These are phyloP conservation scores for Xylariomycetidae sp. DNA, from an alignment of 2,329 filamentous ascomycete species.

Conservation along the genomic window DNA sequence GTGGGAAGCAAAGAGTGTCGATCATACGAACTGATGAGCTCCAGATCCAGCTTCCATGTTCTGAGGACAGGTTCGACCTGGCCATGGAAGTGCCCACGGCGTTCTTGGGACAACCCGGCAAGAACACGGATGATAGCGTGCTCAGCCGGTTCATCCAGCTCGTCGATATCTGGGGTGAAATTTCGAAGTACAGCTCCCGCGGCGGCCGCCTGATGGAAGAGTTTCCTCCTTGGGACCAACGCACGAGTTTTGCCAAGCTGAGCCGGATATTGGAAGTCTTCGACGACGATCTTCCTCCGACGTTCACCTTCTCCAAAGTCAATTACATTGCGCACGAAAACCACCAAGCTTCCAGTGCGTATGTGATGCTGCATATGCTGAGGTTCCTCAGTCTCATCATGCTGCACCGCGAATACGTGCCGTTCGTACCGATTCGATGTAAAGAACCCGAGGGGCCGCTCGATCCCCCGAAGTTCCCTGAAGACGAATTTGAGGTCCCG, in stretches of 20 bases:
- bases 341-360: slow-evolving; percentile 56
- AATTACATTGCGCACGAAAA: slow-evolving; percentile 64
- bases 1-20: slow-evolving; percentile 54
- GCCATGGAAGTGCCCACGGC: slow-evolving; percentile 51
- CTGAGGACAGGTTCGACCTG: slow-evolving; percentile 58
- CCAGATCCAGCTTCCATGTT: slow-evolving; percentile 61
- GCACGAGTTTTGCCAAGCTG: slow-evolving; percentile 49
- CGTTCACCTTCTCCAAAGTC: slow-evolving; percentile 50
- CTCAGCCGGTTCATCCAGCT: slow-evolving; percentile 50
- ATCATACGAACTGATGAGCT: slow-evolving; percentile 55
- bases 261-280: slow-evolving; percentile 46
- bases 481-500: slow-evolving; percentile 41
- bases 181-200: slow-evolving; percentile 48
- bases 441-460: slow-evolving; percentile 46
- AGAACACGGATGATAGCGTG: slow-evolving; percentile 41
- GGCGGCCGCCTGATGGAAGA: slow-evolving; percentile 46
- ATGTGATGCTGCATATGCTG: slow-evolving; percentile 61
- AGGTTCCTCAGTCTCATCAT: slow-evolving; percentile 61
- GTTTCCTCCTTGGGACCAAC: slow-evolving; percentile 52
- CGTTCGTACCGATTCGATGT: slow-evolving; percentile 55
- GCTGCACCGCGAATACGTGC: slow-evolving; percentile 62
- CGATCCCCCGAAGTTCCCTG: slow-evolving; percentile 49
- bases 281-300: slow-evolving; percentile 45
- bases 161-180: slow-evolving; percentile 54
- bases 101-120: slow-evolving; percentile 33